These are phyloP conservation scores for Neurospora africana DNA, from an alignment of 495 filamentous ascomycete genomes.

Conservation along the genomic window DNA sequence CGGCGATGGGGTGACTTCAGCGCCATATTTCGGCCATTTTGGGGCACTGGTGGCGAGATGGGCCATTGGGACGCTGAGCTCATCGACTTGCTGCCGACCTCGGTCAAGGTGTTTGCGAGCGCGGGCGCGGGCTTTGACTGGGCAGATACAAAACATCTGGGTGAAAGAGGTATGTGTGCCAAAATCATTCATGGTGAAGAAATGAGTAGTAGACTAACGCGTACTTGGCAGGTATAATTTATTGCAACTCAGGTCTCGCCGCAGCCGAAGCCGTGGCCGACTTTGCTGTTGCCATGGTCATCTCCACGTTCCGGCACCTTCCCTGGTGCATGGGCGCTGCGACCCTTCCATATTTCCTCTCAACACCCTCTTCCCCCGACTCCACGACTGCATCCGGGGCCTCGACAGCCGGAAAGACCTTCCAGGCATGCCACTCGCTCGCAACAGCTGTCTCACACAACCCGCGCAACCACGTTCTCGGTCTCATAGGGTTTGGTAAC, in stretches of 20 bases:
- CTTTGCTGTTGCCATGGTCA: slow-evolving; percentile 52
- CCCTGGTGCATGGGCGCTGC: slow-evolving; percentile 50
- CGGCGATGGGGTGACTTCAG: slow-evolving; percentile 59
- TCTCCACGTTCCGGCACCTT: slow-evolving; percentile 54
- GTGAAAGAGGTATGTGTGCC: slow-evolving; percentile 46
- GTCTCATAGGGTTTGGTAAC: slow-evolving; percentile 57
- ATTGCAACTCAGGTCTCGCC: slow-evolving; percentile 60
- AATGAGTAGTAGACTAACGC: neutral
- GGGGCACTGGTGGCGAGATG: slow-evolving; percentile 74
- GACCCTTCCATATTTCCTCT: slow-evolving; percentile 22
- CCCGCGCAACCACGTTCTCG: slow-evolving; percentile 43
- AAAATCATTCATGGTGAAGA: neutral
- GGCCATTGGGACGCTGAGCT: slow-evolving; percentile 64
- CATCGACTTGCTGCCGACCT: slow-evolving; percentile 51
- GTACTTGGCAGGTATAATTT: slow-evolving; percentile 44
- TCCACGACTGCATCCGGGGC: neutral
- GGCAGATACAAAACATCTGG: slow-evolving; percentile 60
- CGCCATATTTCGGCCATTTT: slow-evolving; percentile 67
- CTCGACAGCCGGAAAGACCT: slow-evolving; percentile 16
- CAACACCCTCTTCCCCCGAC: neutral
- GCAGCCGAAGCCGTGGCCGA: slow-evolving; percentile 61
- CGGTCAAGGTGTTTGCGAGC: slow-evolving; percentile 58
- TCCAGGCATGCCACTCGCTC: slow-evolving; percentile 46
- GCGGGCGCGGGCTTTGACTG: slow-evolving; percentile 72
- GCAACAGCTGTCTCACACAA: slow-evolving; percentile 48